Conservation (phyloP, 2,329 filamentous ascomycete species). For the Xylaria sp. region DNA sequence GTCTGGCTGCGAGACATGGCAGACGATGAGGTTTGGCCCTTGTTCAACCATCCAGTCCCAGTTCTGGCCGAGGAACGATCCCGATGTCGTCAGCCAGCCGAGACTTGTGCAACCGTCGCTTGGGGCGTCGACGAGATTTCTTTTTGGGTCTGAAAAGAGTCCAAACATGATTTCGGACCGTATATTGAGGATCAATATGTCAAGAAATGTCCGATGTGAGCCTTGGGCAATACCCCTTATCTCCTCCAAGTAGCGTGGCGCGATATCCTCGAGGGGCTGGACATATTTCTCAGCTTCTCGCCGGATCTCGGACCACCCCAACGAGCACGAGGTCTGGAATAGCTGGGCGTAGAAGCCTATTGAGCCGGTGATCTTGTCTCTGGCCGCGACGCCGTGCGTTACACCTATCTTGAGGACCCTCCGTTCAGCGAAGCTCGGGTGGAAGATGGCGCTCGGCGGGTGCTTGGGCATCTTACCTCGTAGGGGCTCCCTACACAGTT, state of each 20-base stretch:
- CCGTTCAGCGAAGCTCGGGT: slow-evolving; percentile 13
- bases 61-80: slow-evolving; percentile 57
- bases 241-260: slow-evolving; percentile 49
- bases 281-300: slow-evolving; percentile 53
- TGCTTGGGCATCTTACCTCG: slow-evolving; percentile 3
- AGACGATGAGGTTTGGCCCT: slow-evolving; percentile 54
- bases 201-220: slow-evolving; percentile 49
- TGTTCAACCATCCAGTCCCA: slow-evolving; percentile 65
- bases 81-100: slow-evolving; percentile 46
- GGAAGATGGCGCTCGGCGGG: not conserved
- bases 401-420: slow-evolving; percentile 42
- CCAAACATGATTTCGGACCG: slow-evolving; percentile 64
- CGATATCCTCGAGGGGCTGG: slow-evolving; percentile 46
- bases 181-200: slow-evolving; percentile 63
- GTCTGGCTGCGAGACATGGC: slow-evolving; percentile 49
- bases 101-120: slow-evolving; percentile 62
- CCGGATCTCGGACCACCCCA: slow-evolving; percentile 42
- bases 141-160: slow-evolving; percentile 48
- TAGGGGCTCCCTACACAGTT: slow-evolving; percentile 24
- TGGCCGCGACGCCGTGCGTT: slow-evolving; percentile 42
- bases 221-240: slow-evolving; percentile 60
- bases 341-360: slow-evolving; percentile 45
- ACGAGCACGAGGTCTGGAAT: slow-evolving; percentile 42
- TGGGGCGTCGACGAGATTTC: slow-evolving; percentile 24
- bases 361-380: slow-evolving; percentile 40